A percentile compares a stretch with the other conserved stretches of the same genome.
Conservation (phyloP, 768 basidiomycete genomes). For the Dacryopinax primogenitus region DNA sequence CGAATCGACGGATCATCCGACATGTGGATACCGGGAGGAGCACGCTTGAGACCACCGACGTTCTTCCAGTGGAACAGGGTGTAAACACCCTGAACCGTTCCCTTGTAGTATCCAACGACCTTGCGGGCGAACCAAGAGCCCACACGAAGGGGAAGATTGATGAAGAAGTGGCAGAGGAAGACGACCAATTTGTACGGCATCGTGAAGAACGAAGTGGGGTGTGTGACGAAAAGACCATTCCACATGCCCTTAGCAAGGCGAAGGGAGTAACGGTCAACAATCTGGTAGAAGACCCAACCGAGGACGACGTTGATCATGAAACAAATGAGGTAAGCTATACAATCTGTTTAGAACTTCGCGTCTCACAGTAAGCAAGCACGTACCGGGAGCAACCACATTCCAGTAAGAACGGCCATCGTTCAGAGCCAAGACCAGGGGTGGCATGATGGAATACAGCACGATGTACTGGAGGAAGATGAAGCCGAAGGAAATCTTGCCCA, state of each 20-base stretch:
- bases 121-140: slow-evolving; percentile 13
- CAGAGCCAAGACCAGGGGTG: slow-evolving; percentile 22
- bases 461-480: slow-evolving; percentile 27
- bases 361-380: neutral
- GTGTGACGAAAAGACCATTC: slow-evolving; percentile 25
- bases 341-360: neutral
- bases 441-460: slow-evolving; percentile 24
- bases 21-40: slow-evolving; percentile 19
- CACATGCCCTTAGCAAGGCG: slow-evolving; percentile 26
- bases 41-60: slow-evolving; percentile 17
- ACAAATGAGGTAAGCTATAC: slow-evolving; percentile 20
- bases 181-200: slow-evolving; percentile 21
- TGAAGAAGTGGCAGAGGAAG: slow-evolving; percentile 15
- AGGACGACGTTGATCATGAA: slow-evolving; percentile 22
- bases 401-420: slow-evolving; percentile 19
- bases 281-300: slow-evolving; percentile 22
- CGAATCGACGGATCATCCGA: slow-evolving; percentile 24
- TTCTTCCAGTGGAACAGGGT: slow-evolving; percentile 21
- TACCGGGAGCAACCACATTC: slow-evolving; percentile 20
- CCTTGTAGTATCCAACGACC: slow-evolving; percentile 8
- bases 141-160: slow-evolving; percentile 18
- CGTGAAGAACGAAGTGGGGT: slow-evolving; percentile 20
- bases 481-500: slow-evolving; percentile 26
- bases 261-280: slow-evolving; percentile 24
- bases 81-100: slow-evolving; percentile 13